Evolutionary conservation across 805 yeast genomes (phyloP).

Genomic region (Debaryomyces prosopidis): DNA sequence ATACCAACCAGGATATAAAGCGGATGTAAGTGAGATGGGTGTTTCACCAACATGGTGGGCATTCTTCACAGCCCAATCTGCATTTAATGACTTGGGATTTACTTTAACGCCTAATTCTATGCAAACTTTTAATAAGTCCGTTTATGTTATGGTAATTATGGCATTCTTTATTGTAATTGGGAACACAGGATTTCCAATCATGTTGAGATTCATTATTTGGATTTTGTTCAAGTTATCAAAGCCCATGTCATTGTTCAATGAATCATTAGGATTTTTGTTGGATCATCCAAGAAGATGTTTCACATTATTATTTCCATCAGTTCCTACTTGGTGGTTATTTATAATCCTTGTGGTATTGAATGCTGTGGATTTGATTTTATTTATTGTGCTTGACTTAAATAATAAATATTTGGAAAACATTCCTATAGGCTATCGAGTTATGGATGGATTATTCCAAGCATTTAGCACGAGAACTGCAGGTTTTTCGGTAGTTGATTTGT

Average conservation of each 20-base stretch:
- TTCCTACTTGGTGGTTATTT: slow-evolving; percentile 94
- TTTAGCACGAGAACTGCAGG: slow-evolving; percentile 95
- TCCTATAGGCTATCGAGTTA: slow-evolving; percentile 65
- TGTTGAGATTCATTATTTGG: slow-evolving; percentile 84
- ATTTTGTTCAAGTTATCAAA: slow-evolving; percentile 63
- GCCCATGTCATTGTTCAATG: slow-evolving; percentile 63
- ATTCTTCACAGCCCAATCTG: slow-evolving; percentile 74
- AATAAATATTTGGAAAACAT: slow-evolving; percentile 51
- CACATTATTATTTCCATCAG: slow-evolving; percentile 85
- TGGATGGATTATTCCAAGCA: slow-evolving; percentile 89
- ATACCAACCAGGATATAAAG: slow-evolving; percentile 39
- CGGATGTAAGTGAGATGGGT: slow-evolving; percentile 53
- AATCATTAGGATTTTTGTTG: slow-evolving; percentile 79
- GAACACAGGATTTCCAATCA: slow-evolving; percentile 90
- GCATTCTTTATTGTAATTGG: slow-evolving; percentile 83
- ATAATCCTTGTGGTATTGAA: slow-evolving; percentile 72
- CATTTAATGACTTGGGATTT: slow-evolving; percentile 84
- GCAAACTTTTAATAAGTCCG: slow-evolving; percentile 60
- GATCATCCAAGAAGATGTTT: slow-evolving; percentile 98
- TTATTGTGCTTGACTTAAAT: slow-evolving; percentile 73
- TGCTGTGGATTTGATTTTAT: slow-evolving; percentile 74
- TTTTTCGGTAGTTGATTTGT: slow-evolving; percentile 68
- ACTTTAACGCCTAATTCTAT: slow-evolving; percentile 83
- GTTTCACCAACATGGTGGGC: slow-evolving; percentile 91
- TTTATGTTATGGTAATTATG: slow-evolving; percentile 62